These are phyloP conservation scores for Fusarium cyanostomum DNA, from an alignment of 2,329 filamentous ascomycete genomes.

Conservation along the genomic window DNA sequence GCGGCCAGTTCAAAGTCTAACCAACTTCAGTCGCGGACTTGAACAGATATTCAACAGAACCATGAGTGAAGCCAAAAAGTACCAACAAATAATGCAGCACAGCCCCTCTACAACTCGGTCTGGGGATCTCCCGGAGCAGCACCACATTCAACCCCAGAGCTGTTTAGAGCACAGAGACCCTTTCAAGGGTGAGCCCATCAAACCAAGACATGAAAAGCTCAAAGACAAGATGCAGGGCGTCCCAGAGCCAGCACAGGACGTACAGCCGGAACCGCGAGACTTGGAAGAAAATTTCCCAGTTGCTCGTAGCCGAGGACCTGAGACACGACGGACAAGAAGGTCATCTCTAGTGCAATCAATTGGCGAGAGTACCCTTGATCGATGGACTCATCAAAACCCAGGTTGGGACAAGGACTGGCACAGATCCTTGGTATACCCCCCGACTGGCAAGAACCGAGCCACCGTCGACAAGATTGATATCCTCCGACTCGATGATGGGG, in stretches of 20 bases:
- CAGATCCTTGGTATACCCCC: conserved; percentile 69
- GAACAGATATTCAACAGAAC: conserved; percentile 11
- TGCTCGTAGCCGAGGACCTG: conserved; percentile 22
- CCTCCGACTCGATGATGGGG: conserved; percentile 78
- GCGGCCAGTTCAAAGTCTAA: conserved; percentile 6
- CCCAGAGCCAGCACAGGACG: background rate
- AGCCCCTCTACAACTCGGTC: background rate
- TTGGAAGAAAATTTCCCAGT: background rate
- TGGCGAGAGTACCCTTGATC: conserved; percentile 30
- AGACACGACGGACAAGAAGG: conserved; percentile 41
- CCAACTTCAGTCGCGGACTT: conserved; percentile 20
- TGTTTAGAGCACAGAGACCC: conserved; percentile 6
- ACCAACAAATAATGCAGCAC: background rate
- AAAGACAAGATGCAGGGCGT: conserved; percentile 41
- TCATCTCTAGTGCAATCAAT: conserved; percentile 21
- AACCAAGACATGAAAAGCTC: conserved; percentile 29
- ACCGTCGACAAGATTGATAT: conserved; percentile 79
- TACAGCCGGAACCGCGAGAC: background rate
- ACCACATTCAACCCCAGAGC: background rate
- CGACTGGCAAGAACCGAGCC: conserved; percentile 66
- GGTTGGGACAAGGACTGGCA: conserved; percentile 64
- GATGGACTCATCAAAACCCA: conserved; percentile 63
- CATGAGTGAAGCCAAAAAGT: conserved; percentile 4
- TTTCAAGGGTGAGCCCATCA: conserved; percentile 15
- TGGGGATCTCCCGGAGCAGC: background rate